A percentile compares a stretch with the other conserved stretches of the same genome.
These are phyloP conservation scores for Microbotryum violaceum DNA, from an alignment of 1,284 basidiomycete genomes.

Conservation along the genomic window DNA sequence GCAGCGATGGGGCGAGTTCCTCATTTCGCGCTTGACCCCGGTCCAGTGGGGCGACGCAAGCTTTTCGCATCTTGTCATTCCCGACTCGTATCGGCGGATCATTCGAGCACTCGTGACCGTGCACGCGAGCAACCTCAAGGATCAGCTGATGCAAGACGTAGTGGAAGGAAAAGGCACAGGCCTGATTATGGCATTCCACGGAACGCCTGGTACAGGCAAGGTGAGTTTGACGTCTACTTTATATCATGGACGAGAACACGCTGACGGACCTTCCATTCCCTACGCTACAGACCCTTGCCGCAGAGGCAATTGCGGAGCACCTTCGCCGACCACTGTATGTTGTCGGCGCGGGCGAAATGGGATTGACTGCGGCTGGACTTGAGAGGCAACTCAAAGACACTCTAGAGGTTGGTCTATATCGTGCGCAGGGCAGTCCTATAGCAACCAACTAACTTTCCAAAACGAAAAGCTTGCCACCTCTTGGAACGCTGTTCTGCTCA, in stretches of 20 bases:
- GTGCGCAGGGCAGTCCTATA: not conserved
- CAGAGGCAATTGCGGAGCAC: conserved; percentile 26
- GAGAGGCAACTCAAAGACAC: conserved; percentile 16
- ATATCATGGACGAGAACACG: no score
- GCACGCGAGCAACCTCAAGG: conserved; percentile 20
- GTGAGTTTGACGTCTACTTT: not conserved
- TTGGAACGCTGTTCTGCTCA: conserved; percentile 29
- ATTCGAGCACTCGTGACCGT: conserved; percentile 25
- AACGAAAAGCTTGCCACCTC: conserved; percentile 12
- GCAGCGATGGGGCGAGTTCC: conserved; percentile 25
- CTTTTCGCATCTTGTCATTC: conserved; percentile 27
- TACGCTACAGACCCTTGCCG: conserved; percentile 1
- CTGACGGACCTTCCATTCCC: no score
- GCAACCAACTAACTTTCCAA: not conserved
- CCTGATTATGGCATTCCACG: conserved; percentile 23
- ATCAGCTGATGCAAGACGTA: conserved; percentile 19
- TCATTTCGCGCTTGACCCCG: conserved; percentile 12
- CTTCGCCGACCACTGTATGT: conserved; percentile 22
- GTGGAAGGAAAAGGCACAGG: conserved; percentile 27
- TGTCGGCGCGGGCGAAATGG: conserved; percentile 24
- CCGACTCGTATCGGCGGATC: conserved; percentile 21
- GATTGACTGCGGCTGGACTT: conserved; percentile 10
- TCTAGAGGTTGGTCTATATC: conserved; percentile 7
- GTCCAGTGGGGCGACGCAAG: conserved; percentile 11
- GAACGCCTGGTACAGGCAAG: conserved; percentile 16